phyloP scores from a whole-genome alignment of 2,329 filamentous ascomycete species.

The Zasmidium angulare region DNA sequence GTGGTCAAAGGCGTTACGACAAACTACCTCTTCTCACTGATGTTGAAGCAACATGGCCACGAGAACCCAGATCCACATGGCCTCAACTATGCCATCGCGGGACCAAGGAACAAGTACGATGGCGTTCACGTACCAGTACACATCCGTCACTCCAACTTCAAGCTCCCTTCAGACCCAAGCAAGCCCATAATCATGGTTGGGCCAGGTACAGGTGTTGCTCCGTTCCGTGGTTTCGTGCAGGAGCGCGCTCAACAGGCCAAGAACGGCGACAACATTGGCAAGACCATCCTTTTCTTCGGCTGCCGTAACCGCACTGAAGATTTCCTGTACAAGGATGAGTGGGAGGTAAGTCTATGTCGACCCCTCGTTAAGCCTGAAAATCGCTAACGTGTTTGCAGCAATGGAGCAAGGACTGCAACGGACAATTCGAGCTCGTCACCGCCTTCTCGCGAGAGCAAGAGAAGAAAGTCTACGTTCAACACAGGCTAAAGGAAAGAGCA shows the following conservation, averaged over 20 bases:
- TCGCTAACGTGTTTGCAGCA: constrained; percentile 54
- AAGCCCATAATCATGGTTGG: constrained; percentile 96
- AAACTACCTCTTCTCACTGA: constrained; percentile 92
- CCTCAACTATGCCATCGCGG: constrained; percentile 79
- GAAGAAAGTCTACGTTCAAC: constrained; percentile 96
- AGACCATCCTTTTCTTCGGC: constrained; percentile 90
- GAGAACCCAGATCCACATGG: constrained; percentile 78
- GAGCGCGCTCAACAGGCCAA: constrained; percentile 83
- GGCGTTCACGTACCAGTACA: constrained; percentile 94
- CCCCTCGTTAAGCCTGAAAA: not conserved
- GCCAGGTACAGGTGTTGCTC: constrained; percentile 92
- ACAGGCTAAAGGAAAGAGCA: constrained; percentile 79
- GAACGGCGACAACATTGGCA: constrained; percentile 78
- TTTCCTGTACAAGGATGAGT: constrained; percentile 88
- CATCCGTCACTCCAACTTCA: constrained; percentile 98
- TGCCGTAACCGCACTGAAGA: constrained; percentile 87
- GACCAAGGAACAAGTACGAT: constrained; percentile 95
- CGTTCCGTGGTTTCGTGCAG: constrained; percentile 93
- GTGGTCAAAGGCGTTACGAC: constrained; percentile 93
- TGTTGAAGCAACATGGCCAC: constrained; percentile 94
- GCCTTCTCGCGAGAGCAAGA: constrained; percentile 89
- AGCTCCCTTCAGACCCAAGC: constrained; percentile 89
- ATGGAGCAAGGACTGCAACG: constrained; percentile 79
- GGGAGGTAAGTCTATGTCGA: constrained; percentile 69
- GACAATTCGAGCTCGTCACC: constrained; percentile 85